phyloP scores from a whole-genome alignment of 768 basidiomycete species.

The Glaciozyma antarctica region DNA sequence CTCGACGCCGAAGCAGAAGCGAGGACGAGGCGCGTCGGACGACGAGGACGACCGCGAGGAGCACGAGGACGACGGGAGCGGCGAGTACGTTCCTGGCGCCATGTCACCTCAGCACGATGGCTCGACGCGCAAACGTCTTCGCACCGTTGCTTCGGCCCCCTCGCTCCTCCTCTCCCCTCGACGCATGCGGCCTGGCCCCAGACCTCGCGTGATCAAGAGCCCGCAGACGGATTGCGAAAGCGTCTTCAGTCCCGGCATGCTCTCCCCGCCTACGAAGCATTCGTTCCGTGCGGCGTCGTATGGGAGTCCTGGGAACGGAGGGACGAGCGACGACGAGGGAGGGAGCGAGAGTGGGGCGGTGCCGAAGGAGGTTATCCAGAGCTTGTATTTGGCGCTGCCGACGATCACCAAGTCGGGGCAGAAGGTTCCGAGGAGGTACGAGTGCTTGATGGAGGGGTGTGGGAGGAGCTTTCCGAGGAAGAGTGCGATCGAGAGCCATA shows the following conservation, averaged over 20 bases:
- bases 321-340: conserved; percentile 16
- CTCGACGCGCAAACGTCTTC: conserved; percentile 23
- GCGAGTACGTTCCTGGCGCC: neutral
- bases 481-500: conserved; percentile 43
- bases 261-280: conserved; percentile 20
- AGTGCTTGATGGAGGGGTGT: conserved; percentile 37
- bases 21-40: neutral
- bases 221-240: conserved; percentile 34
- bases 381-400: conserved; percentile 37
- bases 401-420: conserved; percentile 12
- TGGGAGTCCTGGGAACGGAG: conserved; percentile 19
- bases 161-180: conserved; percentile 15
- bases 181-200: conserved; percentile 39
- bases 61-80: neutral
- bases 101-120: conserved; percentile 29
- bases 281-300: conserved; percentile 16
- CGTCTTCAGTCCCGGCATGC: conserved; percentile 25
- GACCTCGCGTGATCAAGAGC: conserved; percentile 38
- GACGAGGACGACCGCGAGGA: conserved; percentile 8
- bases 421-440: conserved; percentile 33
- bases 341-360: conserved; percentile 10
- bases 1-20: conserved; percentile 1
- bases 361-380: conserved; percentile 37
- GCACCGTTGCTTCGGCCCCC: conserved; percentile 28
- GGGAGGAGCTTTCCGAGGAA: conserved; percentile 35